phyloP scores from a whole-genome alignment of 1,284 basidiomycete species.

The Gymnopus androsaceus region DNA sequence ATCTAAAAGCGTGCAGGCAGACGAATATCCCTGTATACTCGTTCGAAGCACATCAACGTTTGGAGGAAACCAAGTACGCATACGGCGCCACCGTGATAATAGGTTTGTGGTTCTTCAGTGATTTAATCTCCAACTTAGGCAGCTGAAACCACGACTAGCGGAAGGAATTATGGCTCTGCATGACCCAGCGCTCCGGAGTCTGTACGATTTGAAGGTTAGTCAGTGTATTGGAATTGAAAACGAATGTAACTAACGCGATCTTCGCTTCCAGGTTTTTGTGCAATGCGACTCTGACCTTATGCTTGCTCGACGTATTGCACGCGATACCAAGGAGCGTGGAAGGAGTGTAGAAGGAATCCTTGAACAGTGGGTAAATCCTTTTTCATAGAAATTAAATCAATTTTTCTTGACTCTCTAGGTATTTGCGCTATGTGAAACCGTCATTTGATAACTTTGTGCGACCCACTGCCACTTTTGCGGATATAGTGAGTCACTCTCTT shows the following conservation, averaged over 20 bases:
- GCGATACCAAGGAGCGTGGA: slow-evolving; percentile 89
- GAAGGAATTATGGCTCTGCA: slow-evolving; percentile 94
- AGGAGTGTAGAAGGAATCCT: slow-evolving; percentile 85
- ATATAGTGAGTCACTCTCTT: slow-evolving; percentile 69
- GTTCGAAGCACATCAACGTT: slow-evolving; percentile 87
- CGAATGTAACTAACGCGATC: neutral
- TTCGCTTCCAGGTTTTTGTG: slow-evolving; percentile 64
- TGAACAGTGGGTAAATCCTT: slow-evolving; percentile 68
- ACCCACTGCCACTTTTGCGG: slow-evolving; percentile 84
- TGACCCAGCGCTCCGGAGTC: slow-evolving; percentile 72
- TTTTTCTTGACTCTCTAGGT: slow-evolving; percentile 49
- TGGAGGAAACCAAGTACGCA: slow-evolving; percentile 84
- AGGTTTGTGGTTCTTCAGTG: slow-evolving; percentile 42
- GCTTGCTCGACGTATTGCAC: slow-evolving; percentile 88
- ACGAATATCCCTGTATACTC: slow-evolving; percentile 93
- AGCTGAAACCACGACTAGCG: slow-evolving; percentile 49
- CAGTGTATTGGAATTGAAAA: slow-evolving; percentile 23
- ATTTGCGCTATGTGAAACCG: slow-evolving; percentile 90
- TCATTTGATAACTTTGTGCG: slow-evolving; percentile 95
- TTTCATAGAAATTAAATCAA: neutral
- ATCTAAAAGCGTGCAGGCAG: slow-evolving; percentile 82
- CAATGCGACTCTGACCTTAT: slow-evolving; percentile 96
- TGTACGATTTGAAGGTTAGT: slow-evolving; percentile 89
- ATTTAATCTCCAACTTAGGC: too few relatives aligned
- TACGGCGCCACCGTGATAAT: slow-evolving; percentile 97